Evolutionary conservation across 192 early-diverging fungal species (phyloP).

Genomic region (Chytriomyces sp.): DNA sequence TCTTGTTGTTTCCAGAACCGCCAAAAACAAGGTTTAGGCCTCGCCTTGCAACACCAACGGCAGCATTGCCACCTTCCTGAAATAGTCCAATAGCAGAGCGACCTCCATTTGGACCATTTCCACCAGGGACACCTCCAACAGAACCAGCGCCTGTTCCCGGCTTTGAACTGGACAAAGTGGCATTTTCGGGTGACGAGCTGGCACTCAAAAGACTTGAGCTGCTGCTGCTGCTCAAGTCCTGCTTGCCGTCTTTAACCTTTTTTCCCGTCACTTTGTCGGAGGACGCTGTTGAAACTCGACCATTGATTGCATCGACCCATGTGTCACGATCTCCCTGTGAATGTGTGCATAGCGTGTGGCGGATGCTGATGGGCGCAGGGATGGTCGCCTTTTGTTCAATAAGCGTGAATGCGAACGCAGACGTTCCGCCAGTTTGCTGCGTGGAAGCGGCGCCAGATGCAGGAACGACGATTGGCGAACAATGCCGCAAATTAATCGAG

Average conservation of each 20-base stretch:
- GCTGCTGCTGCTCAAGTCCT: not conserved
- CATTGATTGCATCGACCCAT: conserved; percentile 78
- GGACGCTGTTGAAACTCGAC: conserved; percentile 1
- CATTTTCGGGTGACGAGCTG: no score
- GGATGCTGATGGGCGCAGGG: conserved; percentile 45
- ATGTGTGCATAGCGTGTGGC: conserved; percentile 87
- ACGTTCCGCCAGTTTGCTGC: not conserved
- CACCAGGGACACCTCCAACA: not conserved
- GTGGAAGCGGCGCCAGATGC: not conserved
- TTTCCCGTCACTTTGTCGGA: not conserved
- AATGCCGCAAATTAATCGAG: not conserved
- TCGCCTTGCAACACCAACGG: conserved; percentile 22
- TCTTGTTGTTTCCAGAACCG: not conserved
- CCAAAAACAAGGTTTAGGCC: conserved; percentile 31
- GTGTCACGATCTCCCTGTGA: conserved; percentile 87
- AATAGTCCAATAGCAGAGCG: conserved; percentile 14
- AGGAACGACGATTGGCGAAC: not conserved
- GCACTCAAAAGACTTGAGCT: not conserved
- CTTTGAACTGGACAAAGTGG: no score
- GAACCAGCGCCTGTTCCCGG: not conserved
- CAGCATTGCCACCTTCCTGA: conserved; percentile 23
- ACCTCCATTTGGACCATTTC: conserved; percentile 1
- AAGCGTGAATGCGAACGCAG: conserved; percentile 28
- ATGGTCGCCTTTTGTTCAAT: conserved; percentile 18
- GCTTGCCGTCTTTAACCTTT: not conserved